Evolutionary conservation across 495 filamentous ascomycete species (phyloP).

Genomic region (Annulohypoxylon bovei): DNA sequence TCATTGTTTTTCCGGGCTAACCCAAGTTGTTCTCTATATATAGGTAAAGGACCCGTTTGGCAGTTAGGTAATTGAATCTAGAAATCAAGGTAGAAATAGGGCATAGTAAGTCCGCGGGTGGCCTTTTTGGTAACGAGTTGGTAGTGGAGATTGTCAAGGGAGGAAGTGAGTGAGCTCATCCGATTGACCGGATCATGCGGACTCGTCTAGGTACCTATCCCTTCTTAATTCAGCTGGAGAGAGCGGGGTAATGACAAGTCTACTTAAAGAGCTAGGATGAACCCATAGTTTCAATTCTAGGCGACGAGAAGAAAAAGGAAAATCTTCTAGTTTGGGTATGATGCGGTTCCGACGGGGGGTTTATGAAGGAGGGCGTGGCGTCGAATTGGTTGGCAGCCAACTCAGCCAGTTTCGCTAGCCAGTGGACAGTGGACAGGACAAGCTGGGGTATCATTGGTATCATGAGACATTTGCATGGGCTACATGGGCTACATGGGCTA

Average conservation of each 20-base stretch:
- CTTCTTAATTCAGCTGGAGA: slow-evolving; percentile 27
- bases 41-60: background rate
- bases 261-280: background rate
- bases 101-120: slow-evolving; percentile 11
- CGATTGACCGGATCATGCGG: slow-evolving; percentile 39
- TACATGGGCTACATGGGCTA: background rate
- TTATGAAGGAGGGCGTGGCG: slow-evolving; percentile 13
- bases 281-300: background rate
- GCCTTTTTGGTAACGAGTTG: slow-evolving; percentile 22
- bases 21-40: background rate
- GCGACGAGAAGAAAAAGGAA: slow-evolving; percentile 25
- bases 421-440: too few relatives aligned
- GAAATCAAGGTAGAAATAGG: slow-evolving; percentile 23
- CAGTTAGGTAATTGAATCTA: slow-evolving; percentile 40
- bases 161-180: slow-evolving; percentile 18
- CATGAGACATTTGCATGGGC: slow-evolving; percentile 39
- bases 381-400: slow-evolving; percentile 23
- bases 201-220: slow-evolving; percentile 2
- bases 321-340: slow-evolving; percentile 27
- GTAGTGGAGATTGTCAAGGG: slow-evolving; percentile 34
- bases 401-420: slow-evolving; percentile 9
- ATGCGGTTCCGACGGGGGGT: slow-evolving; percentile 23
- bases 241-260: slow-evolving; percentile 37
- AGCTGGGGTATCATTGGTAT: slow-evolving; percentile 11
- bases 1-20: slow-evolving; percentile 18